Conservation (phyloP, 495 filamentous ascomycete genomes). For the Lindgomyces ingoldianus region DNA sequence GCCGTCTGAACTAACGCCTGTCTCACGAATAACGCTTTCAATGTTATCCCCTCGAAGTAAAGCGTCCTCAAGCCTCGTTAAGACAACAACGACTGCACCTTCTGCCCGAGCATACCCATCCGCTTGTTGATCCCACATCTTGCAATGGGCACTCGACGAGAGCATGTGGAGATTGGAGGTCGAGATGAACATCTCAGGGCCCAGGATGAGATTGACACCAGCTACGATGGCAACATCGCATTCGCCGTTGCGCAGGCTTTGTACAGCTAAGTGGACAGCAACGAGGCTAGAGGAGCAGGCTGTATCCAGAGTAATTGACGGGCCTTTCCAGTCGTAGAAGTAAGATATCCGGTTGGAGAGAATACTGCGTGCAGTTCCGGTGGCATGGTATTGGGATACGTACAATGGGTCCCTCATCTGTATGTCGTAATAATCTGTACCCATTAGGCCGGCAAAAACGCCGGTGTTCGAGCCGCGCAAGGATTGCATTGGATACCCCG, state of each 20-base stretch:
- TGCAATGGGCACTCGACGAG: conserved; percentile 6
- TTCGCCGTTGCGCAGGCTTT: conserved; percentile 9
- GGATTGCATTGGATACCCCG: background rate
- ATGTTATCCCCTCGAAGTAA: conserved; percentile 21
- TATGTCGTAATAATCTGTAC: conserved; percentile 4
- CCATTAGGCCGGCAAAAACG: conserved; percentile 32
- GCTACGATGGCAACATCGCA: conserved; percentile 9
- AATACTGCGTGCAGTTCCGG: background rate
- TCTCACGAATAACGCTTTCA: conserved; percentile 25
- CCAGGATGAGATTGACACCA: conserved; percentile 12
- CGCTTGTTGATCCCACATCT: conserved; percentile 50
- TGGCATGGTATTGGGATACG: background rate
- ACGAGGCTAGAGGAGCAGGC: conserved; percentile 24
- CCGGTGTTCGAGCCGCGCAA: conserved; percentile 11
- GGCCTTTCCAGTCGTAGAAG: conserved; percentile 24
- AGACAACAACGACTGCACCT: conserved; percentile 46
- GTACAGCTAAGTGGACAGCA: conserved; percentile 18
- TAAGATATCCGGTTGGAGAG: conserved; percentile 23
- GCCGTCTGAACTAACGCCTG: conserved; percentile 23
- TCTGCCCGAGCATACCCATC: conserved; percentile 55
- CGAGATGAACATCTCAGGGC: background rate
- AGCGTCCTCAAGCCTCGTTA: conserved; percentile 42
- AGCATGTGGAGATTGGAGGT: conserved; percentile 26
- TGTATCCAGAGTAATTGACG: conserved; percentile 20
- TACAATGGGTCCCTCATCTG: background rate